Evolutionary conservation across 495 filamentous ascomycete species (phyloP).

Genomic region (Podospora conica): DNA sequence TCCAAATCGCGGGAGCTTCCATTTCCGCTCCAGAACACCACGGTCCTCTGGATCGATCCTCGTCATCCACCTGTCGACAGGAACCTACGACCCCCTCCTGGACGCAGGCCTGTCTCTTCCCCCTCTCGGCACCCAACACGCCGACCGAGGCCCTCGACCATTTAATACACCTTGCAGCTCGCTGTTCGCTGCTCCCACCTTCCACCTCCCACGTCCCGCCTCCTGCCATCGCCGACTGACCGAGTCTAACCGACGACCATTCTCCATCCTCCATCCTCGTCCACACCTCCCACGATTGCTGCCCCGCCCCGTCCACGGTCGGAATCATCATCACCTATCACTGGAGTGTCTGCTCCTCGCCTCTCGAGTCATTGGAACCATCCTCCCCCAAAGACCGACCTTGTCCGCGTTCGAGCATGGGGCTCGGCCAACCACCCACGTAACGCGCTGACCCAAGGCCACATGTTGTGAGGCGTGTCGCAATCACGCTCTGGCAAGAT

Average conservation of each 20-base stretch:
- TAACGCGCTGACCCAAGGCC: conserved; percentile 24
- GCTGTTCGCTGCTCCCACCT: too few species aligned
- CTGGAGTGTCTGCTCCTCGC: not conserved
- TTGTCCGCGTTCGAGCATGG: conserved; percentile 24
- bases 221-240: not conserved
- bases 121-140: too few species aligned
- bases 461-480: conserved; percentile 10
- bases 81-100: not conserved
- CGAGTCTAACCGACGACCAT: not conserved
- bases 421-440: conserved; percentile 20
- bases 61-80: not conserved
- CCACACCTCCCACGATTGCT: not conserved
- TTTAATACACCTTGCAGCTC: not conserved
- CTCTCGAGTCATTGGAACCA: not conserved
- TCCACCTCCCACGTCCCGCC: not conserved
- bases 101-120: not conserved
- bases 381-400: not conserved
- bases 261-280: not conserved
- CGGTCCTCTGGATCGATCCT: not conserved
- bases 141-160: not conserved
- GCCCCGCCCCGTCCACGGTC: not conserved
- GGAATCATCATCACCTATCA: not conserved
- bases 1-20: too few species aligned
- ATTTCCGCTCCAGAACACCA: not conserved
- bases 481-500: conserved; percentile 18